A percentile compares a stretch with the other conserved stretches of the same genome.
Conservation (phyloP, 2,329 filamentous ascomycete genomes). For the Stagonosporopsis rhizophila region DNA sequence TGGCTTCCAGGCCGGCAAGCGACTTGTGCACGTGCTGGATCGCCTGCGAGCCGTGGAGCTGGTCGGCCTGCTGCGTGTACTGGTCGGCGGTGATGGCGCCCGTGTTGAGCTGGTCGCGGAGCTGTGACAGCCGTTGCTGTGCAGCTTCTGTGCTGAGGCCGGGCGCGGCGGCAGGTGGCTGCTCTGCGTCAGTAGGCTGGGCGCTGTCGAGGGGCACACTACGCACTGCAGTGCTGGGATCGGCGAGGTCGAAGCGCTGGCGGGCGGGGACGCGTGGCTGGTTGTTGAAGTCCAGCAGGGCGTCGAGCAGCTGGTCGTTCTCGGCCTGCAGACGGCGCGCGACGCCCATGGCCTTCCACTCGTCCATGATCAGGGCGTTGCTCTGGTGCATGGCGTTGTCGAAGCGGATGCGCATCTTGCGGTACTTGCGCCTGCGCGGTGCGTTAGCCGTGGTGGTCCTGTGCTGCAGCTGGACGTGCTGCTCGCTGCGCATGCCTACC, state of each 20-base stretch:
- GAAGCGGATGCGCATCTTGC: constrained; percentile 83
- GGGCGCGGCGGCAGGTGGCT: no score
- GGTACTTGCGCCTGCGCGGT: constrained; percentile 80
- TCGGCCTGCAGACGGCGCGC: constrained; percentile 86
- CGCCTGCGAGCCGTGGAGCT: constrained; percentile 28
- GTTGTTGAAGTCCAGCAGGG: constrained; percentile 89
- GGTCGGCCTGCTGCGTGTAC: constrained; percentile 33
- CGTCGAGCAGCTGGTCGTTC: constrained; percentile 89
- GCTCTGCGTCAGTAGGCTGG: no score
- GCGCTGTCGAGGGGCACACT: no score
- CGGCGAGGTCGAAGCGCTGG: constrained; percentile 75
- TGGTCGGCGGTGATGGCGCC: constrained; percentile 43
- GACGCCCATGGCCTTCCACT: constrained; percentile 80
- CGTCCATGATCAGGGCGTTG: constrained; percentile 81
- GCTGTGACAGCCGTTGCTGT: no score
- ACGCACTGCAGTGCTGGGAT: no score
- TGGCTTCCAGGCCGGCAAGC: constrained; percentile 51
- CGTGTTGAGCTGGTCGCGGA: no score
- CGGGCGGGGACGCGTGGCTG: constrained; percentile 77
- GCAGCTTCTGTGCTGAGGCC: no score
- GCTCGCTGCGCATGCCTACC: constrained; percentile 31
- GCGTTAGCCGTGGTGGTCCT: not conserved
- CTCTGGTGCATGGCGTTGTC: constrained; percentile 80
- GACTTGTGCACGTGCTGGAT: constrained; percentile 37
- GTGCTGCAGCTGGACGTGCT: no score